Evolutionary conservation across 2,329 filamentous ascomycete genomes (phyloP).

Genomic region (Proliferodiscus dingleyae): DNA sequence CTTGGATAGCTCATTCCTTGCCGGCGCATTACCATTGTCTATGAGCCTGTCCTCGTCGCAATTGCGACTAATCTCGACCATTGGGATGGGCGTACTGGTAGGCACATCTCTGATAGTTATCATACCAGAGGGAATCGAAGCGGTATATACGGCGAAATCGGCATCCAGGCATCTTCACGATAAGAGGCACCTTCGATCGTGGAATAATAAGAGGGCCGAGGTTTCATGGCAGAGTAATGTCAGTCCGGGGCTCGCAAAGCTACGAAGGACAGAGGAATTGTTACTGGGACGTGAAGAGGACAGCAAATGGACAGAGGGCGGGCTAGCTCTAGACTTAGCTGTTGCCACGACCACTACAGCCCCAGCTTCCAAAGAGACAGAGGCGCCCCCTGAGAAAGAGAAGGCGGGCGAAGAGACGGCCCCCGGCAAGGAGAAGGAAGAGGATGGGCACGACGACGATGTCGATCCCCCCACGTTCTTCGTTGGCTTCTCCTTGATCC

Average conservation of each 20-base stretch:
- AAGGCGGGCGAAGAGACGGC: constrained; percentile 18
- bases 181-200: constrained; percentile 10
- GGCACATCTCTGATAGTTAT: constrained; percentile 96
- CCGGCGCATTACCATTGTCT: constrained; percentile 83
- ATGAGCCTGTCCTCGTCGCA: constrained; percentile 84
- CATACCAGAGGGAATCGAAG: constrained; percentile 93
- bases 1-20: constrained; percentile 76
- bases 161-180: constrained; percentile 22
- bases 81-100: constrained; percentile 90
- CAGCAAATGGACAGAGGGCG: not conserved
- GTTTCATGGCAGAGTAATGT: constrained; percentile 15
- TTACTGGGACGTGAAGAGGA: not conserved
- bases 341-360: constrained; percentile 2
- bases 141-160: constrained; percentile 61
- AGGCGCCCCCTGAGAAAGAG: constrained; percentile 2
- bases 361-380: constrained; percentile 9
- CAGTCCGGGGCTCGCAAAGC: not conserved
- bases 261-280: not conserved
- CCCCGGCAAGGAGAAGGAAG: constrained; percentile 31
- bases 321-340: not conserved
- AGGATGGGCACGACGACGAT: constrained; percentile 35
- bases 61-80: constrained; percentile 80
- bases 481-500: constrained; percentile 79
- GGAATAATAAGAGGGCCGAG: constrained; percentile 10
- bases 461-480: constrained; percentile 60